These are phyloP conservation scores for Phytophthora chlamydospora DNA, from an alignment of 352 stramenopile species.

Conservation along the genomic window DNA sequence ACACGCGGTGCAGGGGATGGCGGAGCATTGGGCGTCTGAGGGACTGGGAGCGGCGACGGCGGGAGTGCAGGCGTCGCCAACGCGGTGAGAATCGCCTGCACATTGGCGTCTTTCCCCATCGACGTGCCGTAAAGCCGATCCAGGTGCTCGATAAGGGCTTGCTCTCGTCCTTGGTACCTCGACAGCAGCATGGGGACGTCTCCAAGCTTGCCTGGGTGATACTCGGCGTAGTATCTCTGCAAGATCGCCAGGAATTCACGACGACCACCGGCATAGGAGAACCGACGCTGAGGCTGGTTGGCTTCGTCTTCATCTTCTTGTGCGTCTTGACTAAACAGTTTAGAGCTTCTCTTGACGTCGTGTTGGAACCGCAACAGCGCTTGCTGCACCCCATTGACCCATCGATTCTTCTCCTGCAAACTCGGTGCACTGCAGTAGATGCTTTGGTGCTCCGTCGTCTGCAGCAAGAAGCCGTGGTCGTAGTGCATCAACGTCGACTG, in stretches of 20 bases:
- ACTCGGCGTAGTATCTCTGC: slow-evolving; percentile 58
- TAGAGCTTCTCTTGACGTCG: slow-evolving; percentile 24
- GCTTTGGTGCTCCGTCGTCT: slow-evolving; percentile 55
- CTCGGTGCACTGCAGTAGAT: slow-evolving; percentile 73
- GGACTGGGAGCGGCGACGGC: slow-evolving; percentile 5
- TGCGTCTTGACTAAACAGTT: slow-evolving; percentile 34
- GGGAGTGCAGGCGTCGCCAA: slow-evolving; percentile 7
- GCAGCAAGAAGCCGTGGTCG: slow-evolving; percentile 73
- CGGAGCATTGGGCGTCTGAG: slow-evolving; percentile 15
- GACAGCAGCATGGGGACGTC: slow-evolving; percentile 64
- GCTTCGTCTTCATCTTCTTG: slow-evolving; percentile 19
- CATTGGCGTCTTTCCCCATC: slow-evolving; percentile 38
- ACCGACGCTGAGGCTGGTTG: slow-evolving; percentile 5
- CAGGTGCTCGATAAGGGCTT: slow-evolving; percentile 60
- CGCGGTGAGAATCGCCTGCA: slow-evolving; percentile 39
- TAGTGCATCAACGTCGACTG: slow-evolving; percentile 70
- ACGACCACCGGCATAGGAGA: slow-evolving; percentile 19
- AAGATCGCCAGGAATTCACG: slow-evolving; percentile 44
- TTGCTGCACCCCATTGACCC: slow-evolving; percentile 61
- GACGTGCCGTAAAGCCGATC: slow-evolving; percentile 71
- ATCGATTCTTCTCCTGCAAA: slow-evolving; percentile 68
- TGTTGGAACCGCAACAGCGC: slow-evolving; percentile 42
- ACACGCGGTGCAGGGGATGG: slow-evolving; percentile 36
- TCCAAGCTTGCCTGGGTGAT: slow-evolving; percentile 65
- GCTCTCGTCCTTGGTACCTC: slow-evolving; percentile 56